A percentile compares a stretch with the other conserved stretches of the same genome.
Conservation (phyloP, 2,329 filamentous ascomycete species). For the Rhexocercosporidium sp. region DNA sequence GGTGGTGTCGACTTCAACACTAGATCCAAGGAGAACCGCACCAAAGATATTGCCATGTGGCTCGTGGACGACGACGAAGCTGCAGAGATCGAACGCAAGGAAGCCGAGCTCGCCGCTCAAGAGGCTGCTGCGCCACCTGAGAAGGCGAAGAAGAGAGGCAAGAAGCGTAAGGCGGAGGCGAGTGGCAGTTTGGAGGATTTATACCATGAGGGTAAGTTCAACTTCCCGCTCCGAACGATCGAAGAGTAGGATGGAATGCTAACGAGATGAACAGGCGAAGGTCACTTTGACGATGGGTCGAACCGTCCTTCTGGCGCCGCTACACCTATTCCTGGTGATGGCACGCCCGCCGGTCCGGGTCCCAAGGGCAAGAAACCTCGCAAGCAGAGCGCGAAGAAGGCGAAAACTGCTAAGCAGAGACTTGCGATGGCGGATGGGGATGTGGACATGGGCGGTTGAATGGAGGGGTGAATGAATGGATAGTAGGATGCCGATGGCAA, state of each 20-base stretch:
- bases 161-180: conserved; percentile 60
- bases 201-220: conserved; percentile 93
- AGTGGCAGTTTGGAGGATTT: conserved; percentile 85
- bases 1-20: conserved; percentile 97
- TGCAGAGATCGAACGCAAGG: conserved; percentile 89
- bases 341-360: conserved; percentile 52
- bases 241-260: conserved; percentile 32
- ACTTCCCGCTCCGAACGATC: conserved; percentile 23
- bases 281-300: conserved; percentile 87
- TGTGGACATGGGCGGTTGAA: conserved; percentile 35
- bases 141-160: conserved; percentile 67
- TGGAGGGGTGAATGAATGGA: neutral
- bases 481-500: no score
- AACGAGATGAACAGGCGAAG: conserved; percentile 72
- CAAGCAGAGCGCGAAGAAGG: conserved; percentile 62
- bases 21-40: conserved; percentile 85
- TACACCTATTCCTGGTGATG: conserved; percentile 68
- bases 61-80: conserved; percentile 96
- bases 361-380: conserved; percentile 60
- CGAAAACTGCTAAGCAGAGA: conserved; percentile 72
- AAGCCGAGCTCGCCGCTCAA: conserved; percentile 76
- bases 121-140: conserved; percentile 65
- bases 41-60: conserved; percentile 99
- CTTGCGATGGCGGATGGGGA: conserved; percentile 70
- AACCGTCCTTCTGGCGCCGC: conserved; percentile 85